Evolutionary conservation across 768 basidiomycete genomes (phyloP).

Genomic region (Tylopilus vinaceipallidus): DNA sequence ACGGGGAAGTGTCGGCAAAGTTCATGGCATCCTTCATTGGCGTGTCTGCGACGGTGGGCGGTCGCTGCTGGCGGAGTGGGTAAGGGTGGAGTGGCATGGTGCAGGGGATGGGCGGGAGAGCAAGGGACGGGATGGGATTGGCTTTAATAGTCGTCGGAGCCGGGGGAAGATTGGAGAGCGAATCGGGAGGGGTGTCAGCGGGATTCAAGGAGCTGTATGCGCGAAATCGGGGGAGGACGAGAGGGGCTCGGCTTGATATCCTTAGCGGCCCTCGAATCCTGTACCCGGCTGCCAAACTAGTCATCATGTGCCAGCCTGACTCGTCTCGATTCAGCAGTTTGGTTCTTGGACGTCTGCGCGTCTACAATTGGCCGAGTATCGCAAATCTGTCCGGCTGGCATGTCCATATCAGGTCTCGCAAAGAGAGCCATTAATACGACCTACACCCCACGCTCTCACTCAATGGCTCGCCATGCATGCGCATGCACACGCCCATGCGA

Average conservation of each 20-base stretch:
- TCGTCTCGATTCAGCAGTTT: slow-evolving; percentile 37
- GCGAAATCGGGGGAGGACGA: slow-evolving; percentile 36
- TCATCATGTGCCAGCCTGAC: slow-evolving; percentile 42
- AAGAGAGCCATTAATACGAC: slow-evolving; percentile 22
- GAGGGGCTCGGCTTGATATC: slow-evolving; percentile 41
- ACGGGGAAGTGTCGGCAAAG: slow-evolving; percentile 42
- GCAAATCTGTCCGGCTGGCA: slow-evolving; percentile 20
- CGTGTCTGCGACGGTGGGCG: slow-evolving; percentile 15
- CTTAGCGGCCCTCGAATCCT: slow-evolving; percentile 32
- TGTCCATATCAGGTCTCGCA: slow-evolving; percentile 19
- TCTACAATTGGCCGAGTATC: slow-evolving; percentile 18
- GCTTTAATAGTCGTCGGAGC: slow-evolving; percentile 41
- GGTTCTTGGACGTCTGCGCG: slow-evolving; percentile 17
- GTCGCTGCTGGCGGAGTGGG: slow-evolving; percentile 35
- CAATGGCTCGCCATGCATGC: neutral
- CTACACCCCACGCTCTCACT: slow-evolving; percentile 4
- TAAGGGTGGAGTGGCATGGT: slow-evolving; percentile 44
- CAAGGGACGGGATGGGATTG: slow-evolving; percentile 10
- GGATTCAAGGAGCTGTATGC: slow-evolving; percentile 21
- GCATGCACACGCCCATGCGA: neutral
- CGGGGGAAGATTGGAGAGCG: slow-evolving; percentile 25
- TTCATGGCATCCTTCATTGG: slow-evolving; percentile 33
- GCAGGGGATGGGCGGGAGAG: slow-evolving; percentile 28
- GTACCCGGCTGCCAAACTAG: slow-evolving; percentile 34
- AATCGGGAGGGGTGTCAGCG: slow-evolving; percentile 33